Evolutionary conservation across 164 flowering plant species (phyloP), one percentile per base, ranked within the genome.

Genomic region (Aristolochia fimbriata): DNA sequence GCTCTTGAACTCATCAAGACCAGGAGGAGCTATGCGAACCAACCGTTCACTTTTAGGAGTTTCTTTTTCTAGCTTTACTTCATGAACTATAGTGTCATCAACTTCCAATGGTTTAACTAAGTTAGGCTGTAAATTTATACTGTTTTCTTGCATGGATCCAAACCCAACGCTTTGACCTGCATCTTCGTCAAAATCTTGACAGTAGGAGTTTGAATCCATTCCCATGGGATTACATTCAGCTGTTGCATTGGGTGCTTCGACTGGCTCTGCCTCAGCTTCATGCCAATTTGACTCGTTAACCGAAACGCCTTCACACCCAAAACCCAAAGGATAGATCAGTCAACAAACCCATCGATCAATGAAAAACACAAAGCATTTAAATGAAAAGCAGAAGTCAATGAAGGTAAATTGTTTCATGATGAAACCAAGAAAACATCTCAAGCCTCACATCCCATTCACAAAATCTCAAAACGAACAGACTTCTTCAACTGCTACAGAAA

Each of bases 1-100:
- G 71, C 87, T 84, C 73, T 88, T 94, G 72, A 85, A 88, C 66
- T 94, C 97, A 68, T 88, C 97, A 46, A 91, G 96, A 68, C 84
- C 86, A 12, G 71, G 78, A 16, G 87, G 87, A 14, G 79, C 84
- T 25, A 72, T 69, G 49, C 70, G 89, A 60, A 84, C 59, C 19
- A 78, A 55, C 49, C 81, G 68, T 47, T 80, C 83, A 47, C 56
- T 61, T 69, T 74, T 85, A 41, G 60, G 63, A 49, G 51, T 48
- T 22, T 71, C 79, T 60, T 63, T 78, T 66, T 71, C 88, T 15
- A 59, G 25, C 37, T 67, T 68, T 50, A 15, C 62, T 55, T 22
- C 70, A 37, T 37, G 43, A 37, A 37, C 43, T 10, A 37, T 37
- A 10, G 43, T 37, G 8, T 10, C 43, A 37, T 37, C 43, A 37